Evolutionary conservation across 257 asterid genomes (phyloP), one percentile per base, ranked within the genome.

Genomic region (Handroanthus guayacan): DNA sequence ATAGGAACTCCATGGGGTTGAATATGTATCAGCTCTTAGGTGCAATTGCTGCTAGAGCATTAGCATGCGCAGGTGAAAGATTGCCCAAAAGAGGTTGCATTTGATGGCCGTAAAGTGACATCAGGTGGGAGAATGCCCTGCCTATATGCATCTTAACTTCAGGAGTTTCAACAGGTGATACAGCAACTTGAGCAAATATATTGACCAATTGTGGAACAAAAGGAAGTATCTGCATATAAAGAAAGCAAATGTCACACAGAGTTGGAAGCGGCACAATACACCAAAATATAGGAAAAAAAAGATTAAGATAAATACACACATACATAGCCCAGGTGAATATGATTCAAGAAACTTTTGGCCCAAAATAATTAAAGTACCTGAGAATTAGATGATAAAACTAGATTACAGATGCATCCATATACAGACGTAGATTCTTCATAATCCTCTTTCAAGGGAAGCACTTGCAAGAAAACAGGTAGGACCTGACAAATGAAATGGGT

Each of bases 391-490:
- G 97, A 91, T 82, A 95, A 80, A 79, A 95, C 97, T 69, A 95
- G 90, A 82, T 83, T 79, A 77, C 93, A 89, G 77, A 95, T 87
- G 87, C 99, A 95, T 81, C 93, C 89, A 77, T 95, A 95, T 65
- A 95, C 99, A 2, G 88, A 78, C 67, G 77, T 71, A 75, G 99
- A 93, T 82, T 95, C 99, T 80, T 93, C 99, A 3, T 56, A 90
- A 81, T 95, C 99, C 86, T 95, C 99, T 86, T 91, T 95, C 78
- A 93, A 67, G 69, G 99, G 98, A 84, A 95, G 98, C 78, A 79
- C 98, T 89, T 89, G 92, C 90, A 92, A 83, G 81, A 95, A 82
- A 78, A 92, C 90, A 60, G 97, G 98, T 72, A 92, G 84, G 50
- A 94, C 99, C 99, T 94, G 87, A 68, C 51, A 55, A 74, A 86